Evolutionary conservation across 2,329 filamentous ascomycete genomes (phyloP).

Genomic region (Cladosporium sp.): DNA sequence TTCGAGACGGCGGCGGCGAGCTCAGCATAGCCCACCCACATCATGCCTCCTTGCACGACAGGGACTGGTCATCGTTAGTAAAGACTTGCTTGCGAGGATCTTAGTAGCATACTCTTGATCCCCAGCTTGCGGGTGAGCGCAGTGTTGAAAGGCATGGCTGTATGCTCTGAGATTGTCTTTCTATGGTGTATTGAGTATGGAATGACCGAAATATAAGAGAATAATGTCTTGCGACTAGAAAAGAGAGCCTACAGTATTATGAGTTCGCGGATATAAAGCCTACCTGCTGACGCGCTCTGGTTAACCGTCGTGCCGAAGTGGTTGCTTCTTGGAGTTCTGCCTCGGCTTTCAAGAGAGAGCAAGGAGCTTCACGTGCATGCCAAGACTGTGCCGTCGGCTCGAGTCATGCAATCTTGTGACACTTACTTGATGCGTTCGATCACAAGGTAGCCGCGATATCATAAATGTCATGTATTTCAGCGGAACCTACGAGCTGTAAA

Average conservation of each 20-base stretch:
- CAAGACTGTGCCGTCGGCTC: neutral
- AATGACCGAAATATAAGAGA: neutral
- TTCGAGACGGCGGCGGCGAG: slow-evolving; percentile 74
- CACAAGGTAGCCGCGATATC: neutral
- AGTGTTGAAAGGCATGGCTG: slow-evolving; percentile 65
- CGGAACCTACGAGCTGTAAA: neutral
- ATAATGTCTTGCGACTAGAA: neutral
- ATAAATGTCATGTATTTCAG: neutral
- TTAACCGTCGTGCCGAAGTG: slow-evolving; percentile 19
- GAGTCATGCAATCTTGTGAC: neutral
- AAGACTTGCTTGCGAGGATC: slow-evolving; percentile 4
- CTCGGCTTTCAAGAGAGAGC: slow-evolving; percentile 4
- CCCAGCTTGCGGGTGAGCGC: slow-evolving; percentile 62
- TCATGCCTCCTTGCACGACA: slow-evolving; percentile 83
- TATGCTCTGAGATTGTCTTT: slow-evolving; percentile 5
- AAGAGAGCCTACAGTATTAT: neutral
- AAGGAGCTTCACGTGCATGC: slow-evolving; percentile 2
- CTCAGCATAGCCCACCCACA: slow-evolving; percentile 80
- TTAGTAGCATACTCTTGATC: slow-evolving; percentile 45
- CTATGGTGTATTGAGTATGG: slow-evolving; percentile 11
- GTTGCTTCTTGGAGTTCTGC: neutral
- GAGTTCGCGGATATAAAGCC: slow-evolving; percentile 3
- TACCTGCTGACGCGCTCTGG: slow-evolving; percentile 15
- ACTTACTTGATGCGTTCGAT: neutral
- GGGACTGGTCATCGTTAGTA: slow-evolving; percentile 57